Evolutionary conservation across 1,284 basidiomycete species (phyloP), one percentile per base, ranked within the genome.

Genomic region (Waitea zeae): DNA sequence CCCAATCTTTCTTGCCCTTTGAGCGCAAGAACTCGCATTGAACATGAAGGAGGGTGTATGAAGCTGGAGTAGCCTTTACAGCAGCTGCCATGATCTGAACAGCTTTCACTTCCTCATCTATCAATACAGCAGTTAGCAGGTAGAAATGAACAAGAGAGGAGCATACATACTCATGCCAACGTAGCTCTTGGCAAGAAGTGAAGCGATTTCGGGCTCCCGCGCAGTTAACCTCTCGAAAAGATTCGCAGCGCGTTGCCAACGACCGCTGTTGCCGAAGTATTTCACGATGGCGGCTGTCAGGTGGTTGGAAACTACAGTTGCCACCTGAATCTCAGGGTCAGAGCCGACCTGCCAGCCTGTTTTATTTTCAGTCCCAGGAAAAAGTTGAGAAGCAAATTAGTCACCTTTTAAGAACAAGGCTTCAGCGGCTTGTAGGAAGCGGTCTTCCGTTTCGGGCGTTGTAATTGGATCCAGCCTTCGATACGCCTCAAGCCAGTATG

Each of bases 291-390:
- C 93, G 3, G 88, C 81, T 0, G 90, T 93, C 11, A 98, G 67
- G 52, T 98, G 93, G 52, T 98, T 98, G 24, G 87, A 90, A 4
- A 96, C 88, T n/a, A 92, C 70, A 1, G 92, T 96, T 1, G 93
- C 93, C 14, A 98, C 93, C 52, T 98, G 95, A 22, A 97, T 92
- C 56, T 98, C 95, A 0, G 93, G 93, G 45, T 97, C 93, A 0
- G 90, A 96, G 3, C 93, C 93, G 1, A 97, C 81, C 53, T 96
- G 92, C 95, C 93, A 98, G 19, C 93, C 88, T 87, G 37, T 17
- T 30, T 14, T 15, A 15, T 3, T 33, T 34, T 31, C 7, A 17
- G 17, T 15, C 9, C 13, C 5, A 20, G 5, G 17, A 20, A 22
- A 14, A n/a, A 14, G 26, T 11, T 31, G 24, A 12, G 19, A 14